Evolutionary conservation across 1,139 yeast species (phyloP), one percentile per base, ranked within the genome.

Genomic region (Pichia kudriavzevii): DNA sequence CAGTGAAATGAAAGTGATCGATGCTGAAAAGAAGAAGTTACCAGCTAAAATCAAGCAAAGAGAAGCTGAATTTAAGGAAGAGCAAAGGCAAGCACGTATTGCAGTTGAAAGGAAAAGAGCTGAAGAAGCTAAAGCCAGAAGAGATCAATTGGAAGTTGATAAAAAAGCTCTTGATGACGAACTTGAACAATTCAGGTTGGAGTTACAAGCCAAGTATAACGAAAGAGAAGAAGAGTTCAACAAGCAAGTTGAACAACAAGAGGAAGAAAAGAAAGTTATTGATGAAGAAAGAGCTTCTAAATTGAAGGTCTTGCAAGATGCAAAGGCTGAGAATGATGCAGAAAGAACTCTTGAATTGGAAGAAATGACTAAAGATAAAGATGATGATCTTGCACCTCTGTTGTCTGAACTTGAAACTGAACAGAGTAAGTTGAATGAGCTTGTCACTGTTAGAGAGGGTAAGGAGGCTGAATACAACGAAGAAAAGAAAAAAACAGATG

Each of bases 11-110:
- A 37, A 35, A 31, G 28, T 23, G 4, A n/a, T 35, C 17, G 42
- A 37, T 32, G 26, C 23, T 15, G 44, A 38, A 31, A 36, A 35
- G 19, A 33, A 31, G 8, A 9, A 32, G 22, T 27, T 40, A 22
- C 46, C 44, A 19, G 39, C 26, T 4, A 43, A 43, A 21, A 40
- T 42, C 12, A 42, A 34, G 27, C 75, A 68, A 49, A 73, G 72
- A 51, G 63, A 66, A 39, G 66, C 58, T 26, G 70, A 70, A 49
- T 60, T 64, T 49, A 68, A 66, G 37, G 72, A 67, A 43, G 73
- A 75, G 56, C 64, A 66, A 45, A 58, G 67, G 41, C 46, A 53
- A 37, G 49, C 54, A 38, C 67, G 60, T 59, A 56, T 67, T 44
- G 72, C 66, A 22, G 66, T 61, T 7, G 61, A 59, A 38, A 66